phyloP scores from a whole-genome alignment of 2,329 filamentous ascomycete species.

The Gliomastix tumulicola region DNA sequence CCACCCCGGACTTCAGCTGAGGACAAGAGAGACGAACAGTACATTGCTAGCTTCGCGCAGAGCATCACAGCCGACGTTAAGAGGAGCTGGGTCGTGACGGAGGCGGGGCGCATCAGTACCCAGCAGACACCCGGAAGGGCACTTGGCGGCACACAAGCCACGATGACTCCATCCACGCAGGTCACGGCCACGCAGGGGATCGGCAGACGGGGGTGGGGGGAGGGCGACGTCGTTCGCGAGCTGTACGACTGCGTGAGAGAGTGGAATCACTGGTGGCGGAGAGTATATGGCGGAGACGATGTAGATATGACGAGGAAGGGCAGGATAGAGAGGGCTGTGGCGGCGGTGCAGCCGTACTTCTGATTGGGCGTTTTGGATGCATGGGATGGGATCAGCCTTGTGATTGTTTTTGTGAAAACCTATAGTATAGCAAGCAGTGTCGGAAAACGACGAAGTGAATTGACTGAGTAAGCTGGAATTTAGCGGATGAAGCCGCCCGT shows the following conservation, averaged over 20 bases:
- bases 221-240: slow-evolving; percentile 17
- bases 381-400: not conserved
- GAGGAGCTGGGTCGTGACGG: slow-evolving; percentile 32
- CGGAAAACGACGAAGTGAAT: no score
- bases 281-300: slow-evolving; percentile 12
- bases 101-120: no score
- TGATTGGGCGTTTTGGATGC: no score
- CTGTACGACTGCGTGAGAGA: slow-evolving; percentile 18
- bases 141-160: slow-evolving; percentile 31
- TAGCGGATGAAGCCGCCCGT: no score
- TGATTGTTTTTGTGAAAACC: no score
- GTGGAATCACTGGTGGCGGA: slow-evolving; percentile 26
- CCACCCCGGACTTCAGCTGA: no score
- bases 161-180: slow-evolving; percentile 22
- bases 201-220: slow-evolving; percentile 20
- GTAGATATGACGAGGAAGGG: not conserved
- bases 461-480: no score
- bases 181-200: slow-evolving; percentile 26
- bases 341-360: not conserved
- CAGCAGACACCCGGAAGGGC: no score
- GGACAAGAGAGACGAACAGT: slow-evolving; percentile 10
- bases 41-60: slow-evolving; percentile 24
- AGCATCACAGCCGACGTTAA: slow-evolving; percentile 36
- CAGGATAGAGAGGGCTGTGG: not conserved
- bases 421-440: no score